Evolutionary conservation across 2,329 filamentous ascomycete genomes (phyloP).

Genomic region (Exophiala bonariae): DNA sequence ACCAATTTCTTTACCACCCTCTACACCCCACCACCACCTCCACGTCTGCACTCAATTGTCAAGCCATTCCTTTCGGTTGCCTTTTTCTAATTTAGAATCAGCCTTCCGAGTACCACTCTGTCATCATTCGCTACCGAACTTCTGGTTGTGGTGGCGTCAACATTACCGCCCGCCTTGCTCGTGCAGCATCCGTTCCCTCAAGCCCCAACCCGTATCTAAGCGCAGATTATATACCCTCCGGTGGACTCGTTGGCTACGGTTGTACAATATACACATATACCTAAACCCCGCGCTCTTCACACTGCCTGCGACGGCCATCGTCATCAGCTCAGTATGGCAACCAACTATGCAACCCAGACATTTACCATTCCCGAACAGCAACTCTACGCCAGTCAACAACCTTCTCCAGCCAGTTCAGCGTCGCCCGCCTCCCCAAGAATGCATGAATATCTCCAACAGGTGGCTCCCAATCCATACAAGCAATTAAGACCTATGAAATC

Average conservation of each 20-base stretch:
- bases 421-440: constrained; percentile 54
- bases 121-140: background rate
- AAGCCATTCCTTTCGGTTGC: background rate
- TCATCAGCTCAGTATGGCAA: constrained; percentile 18
- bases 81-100: background rate
- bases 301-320: too few relatives aligned
- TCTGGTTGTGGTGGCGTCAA: background rate
- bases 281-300: too few relatives aligned
- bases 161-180: background rate
- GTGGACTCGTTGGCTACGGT: too few relatives aligned
- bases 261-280: too few relatives aligned
- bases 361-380: constrained; percentile 25
- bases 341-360: constrained; percentile 26
- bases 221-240: too few relatives aligned
- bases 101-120: background rate
- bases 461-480: constrained; percentile 44
- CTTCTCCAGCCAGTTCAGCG: constrained; percentile 47
- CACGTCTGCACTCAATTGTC: background rate
- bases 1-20: background rate
- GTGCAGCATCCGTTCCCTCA: background rate
- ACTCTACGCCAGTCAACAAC: constrained; percentile 33
- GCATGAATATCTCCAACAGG: constrained; percentile 34
- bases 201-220: too few relatives aligned
- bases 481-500: constrained; percentile 61
- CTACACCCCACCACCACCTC: background rate